phyloP scores from a whole-genome alignment of 2,329 filamentous ascomycete species.

The Beauveria bassiana region DNA sequence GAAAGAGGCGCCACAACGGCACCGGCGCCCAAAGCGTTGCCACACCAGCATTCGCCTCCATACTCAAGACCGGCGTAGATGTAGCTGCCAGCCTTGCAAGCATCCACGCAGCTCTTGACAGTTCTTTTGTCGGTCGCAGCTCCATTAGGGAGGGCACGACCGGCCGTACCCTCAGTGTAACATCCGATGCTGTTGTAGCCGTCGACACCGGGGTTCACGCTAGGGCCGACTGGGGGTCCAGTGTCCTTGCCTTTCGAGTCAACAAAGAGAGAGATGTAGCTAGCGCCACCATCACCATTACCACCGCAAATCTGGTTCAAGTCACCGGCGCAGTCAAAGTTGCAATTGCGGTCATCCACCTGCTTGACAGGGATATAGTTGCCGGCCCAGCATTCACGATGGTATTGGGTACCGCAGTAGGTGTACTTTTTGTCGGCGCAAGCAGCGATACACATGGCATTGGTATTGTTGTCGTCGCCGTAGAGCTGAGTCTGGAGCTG shows the following conservation, averaged over 20 bases:
- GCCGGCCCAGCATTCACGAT: conserved; percentile 48
- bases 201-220: conserved; percentile 30
- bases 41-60: conserved; percentile 34
- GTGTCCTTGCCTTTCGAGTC: conserved; percentile 19
- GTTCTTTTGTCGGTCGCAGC: conserved; percentile 20
- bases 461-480: conserved; percentile 33
- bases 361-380: conserved; percentile 35
- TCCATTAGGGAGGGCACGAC: conserved; percentile 25
- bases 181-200: conserved; percentile 31
- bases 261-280: conserved; percentile 43
- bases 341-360: conserved; percentile 40
- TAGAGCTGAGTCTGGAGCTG: conserved; percentile 39
- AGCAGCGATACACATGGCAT: conserved; percentile 35
- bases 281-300: conserved; percentile 31
- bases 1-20: conserved; percentile 21
- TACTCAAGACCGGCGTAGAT: conserved; percentile 30
- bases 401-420: conserved; percentile 44
- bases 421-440: conserved; percentile 29
- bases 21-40: conserved; percentile 21
- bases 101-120: conserved; percentile 25
- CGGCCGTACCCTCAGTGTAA: conserved; percentile 27
- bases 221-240: conserved; percentile 17
- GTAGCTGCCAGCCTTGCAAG: conserved; percentile 23
- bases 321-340: conserved; percentile 42
- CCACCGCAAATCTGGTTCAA: conserved; percentile 46